phyloP scores from a whole-genome alignment of 1,139 yeast species.

The Blastobotrys persicus region DNA sequence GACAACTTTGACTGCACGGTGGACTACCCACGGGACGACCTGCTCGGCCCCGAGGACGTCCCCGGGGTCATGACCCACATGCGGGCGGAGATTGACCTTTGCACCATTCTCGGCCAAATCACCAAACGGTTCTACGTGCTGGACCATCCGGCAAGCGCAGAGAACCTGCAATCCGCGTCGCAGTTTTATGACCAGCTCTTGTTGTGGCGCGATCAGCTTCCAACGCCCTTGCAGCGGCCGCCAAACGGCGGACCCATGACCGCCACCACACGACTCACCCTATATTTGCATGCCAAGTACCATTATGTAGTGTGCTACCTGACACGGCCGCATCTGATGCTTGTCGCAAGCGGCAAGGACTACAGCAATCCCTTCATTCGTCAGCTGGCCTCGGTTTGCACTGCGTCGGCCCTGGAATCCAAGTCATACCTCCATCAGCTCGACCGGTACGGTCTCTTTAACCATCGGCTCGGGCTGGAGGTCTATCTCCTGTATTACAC shows the following conservation, averaged over 20 bases:
- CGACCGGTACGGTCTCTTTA: slow-evolving; percentile 12
- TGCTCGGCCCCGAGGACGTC: slow-evolving; percentile 5
- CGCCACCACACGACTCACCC: slow-evolving; percentile 2
- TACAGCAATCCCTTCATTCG: slow-evolving; percentile 10
- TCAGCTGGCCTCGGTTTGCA: slow-evolving; percentile 14
- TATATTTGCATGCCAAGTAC: slow-evolving; percentile 11
- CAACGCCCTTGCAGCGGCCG: slow-evolving; percentile 7
- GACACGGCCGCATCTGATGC: slow-evolving; percentile 15
- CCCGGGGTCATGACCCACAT: neutral
- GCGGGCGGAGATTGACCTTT: slow-evolving; percentile 13
- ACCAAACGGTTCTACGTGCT: slow-evolving; percentile 15
- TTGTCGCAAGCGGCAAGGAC: slow-evolving; percentile 9
- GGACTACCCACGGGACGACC: slow-evolving; percentile 14
- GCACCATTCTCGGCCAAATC: slow-evolving; percentile 13
- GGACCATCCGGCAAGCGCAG: slow-evolving; percentile 13
- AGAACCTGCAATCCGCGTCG: slow-evolving; percentile 9
- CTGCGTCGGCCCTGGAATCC: slow-evolving; percentile 14
- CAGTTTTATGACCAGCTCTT: slow-evolving; percentile 13
- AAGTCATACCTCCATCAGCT: slow-evolving; percentile 13
- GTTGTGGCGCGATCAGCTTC: slow-evolving; percentile 16
- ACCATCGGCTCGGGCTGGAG: slow-evolving; percentile 12
- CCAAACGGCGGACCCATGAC: slow-evolving; percentile 7
- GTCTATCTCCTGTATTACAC: slow-evolving; percentile 15
- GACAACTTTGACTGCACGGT: slow-evolving; percentile 36
- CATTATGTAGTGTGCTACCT: slow-evolving; percentile 16